Conservation (phyloP, 805 yeast species). For the Yarrowia yakushimensis region DNA sequence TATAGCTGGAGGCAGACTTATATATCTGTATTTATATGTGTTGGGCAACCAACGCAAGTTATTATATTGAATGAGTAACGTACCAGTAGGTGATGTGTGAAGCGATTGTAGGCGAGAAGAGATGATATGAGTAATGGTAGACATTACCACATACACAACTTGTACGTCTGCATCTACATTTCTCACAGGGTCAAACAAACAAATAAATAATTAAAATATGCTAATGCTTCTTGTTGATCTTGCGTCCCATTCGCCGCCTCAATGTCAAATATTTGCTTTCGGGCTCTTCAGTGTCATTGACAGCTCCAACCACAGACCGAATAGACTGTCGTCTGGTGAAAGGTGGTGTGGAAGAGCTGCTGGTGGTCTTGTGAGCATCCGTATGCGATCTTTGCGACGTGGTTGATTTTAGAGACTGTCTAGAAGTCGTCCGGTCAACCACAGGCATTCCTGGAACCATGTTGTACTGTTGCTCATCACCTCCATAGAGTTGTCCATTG, state of each 20-base stretch:
- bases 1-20: constrained; percentile 1
- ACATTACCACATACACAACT: no score
- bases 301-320: constrained; percentile 15
- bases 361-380: not conserved
- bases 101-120: no score
- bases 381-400: not conserved
- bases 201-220: constrained; percentile 1
- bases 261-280: not conserved
- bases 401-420: not conserved
- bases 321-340: constrained; percentile 5
- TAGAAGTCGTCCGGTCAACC: not conserved
- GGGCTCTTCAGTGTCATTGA: not conserved
- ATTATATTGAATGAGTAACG: not conserved
- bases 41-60: not conserved
- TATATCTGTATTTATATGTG: constrained; percentile 16
- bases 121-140: no score
- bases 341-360: not conserved
- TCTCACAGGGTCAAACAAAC: not conserved
- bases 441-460: not conserved
- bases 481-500: constrained; percentile 7
- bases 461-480: not conserved
- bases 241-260: constrained; percentile 3
- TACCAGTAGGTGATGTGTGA: no score
- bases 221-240: not conserved
- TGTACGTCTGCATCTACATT: not conserved